Percentiles rank a stretch among this genome's conserved stretches.
These are phyloP conservation scores for Tylopilus sp. DNA, from an alignment of 1,284 basidiomycete species.

Conservation along the genomic window DNA sequence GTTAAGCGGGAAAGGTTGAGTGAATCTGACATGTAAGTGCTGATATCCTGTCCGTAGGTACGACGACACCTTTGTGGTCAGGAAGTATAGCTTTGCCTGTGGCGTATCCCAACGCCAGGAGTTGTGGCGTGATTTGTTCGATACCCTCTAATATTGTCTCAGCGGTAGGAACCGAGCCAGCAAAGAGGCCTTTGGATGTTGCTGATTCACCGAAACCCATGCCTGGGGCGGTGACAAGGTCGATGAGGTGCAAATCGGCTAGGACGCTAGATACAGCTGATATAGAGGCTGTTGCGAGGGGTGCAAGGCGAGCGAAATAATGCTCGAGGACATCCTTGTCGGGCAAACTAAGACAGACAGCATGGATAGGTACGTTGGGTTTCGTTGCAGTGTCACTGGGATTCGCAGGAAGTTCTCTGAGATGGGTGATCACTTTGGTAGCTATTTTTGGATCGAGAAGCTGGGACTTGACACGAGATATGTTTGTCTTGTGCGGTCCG, in stretches of 20 bases:
- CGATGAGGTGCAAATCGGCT: conserved; percentile 55
- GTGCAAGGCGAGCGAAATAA: conserved; percentile 48
- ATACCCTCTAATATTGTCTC: conserved; percentile 66
- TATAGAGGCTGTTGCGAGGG: conserved; percentile 47
- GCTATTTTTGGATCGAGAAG: conserved; percentile 63
- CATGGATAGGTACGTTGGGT: conserved; percentile 56
- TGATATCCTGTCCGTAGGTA: conserved; percentile 72
- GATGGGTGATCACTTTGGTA: conserved; percentile 63
- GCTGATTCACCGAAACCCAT: conserved; percentile 60
- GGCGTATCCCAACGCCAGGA: conserved; percentile 74
- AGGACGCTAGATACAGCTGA: conserved; percentile 49
- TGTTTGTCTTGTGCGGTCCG: conserved; percentile 37
- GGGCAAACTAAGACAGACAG: conserved; percentile 61
- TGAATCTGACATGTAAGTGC: conserved; percentile 65
- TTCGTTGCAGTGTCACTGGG: conserved; percentile 13
- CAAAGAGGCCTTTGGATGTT: conserved; percentile 54
- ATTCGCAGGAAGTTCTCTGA: conserved; percentile 49
- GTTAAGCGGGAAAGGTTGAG: conserved; percentile 1
- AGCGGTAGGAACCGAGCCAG: conserved; percentile 70
- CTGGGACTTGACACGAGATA: conserved; percentile 68
- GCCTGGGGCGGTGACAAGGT: conserved; percentile 51
- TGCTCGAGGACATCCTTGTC: conserved; percentile 58
- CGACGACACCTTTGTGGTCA: conserved; percentile 65
- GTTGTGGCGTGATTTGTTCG: conserved; percentile 65
- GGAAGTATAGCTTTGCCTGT: conserved; percentile 64